These are phyloP conservation scores for Sanguinoderma infundibulare DNA, from an alignment of 1,284 basidiomycete species.

Conservation along the genomic window DNA sequence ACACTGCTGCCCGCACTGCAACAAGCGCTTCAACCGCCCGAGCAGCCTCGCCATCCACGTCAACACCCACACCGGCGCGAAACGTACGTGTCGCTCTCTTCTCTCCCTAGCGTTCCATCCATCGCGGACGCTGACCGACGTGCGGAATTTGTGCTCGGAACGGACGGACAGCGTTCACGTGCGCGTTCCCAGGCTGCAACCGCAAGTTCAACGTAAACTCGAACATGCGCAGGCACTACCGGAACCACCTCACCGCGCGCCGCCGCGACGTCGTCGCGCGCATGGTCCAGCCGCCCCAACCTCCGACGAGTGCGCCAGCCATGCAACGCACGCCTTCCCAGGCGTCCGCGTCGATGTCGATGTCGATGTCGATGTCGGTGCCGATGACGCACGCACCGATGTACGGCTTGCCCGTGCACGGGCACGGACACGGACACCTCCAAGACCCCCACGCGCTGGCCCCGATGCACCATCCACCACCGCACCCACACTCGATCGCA, in stretches of 20 bases:
- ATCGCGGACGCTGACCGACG: not conserved
- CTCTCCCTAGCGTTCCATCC: not conserved
- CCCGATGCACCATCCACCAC: slow-evolving; percentile 2
- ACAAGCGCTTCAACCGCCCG: slow-evolving; percentile 48
- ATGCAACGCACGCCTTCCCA: slow-evolving; percentile 4
- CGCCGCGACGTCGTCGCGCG: slow-evolving; percentile 28
- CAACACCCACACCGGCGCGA: slow-evolving; percentile 47
- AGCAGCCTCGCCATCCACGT: slow-evolving; percentile 48
- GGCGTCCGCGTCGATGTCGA: slow-evolving; percentile 2
- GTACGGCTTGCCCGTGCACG: not conserved
- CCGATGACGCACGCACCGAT: not conserved
- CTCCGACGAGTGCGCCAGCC: not conserved
- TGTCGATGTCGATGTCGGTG: not conserved
- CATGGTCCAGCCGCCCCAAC: slow-evolving; percentile 19
- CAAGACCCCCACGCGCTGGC: not conserved
- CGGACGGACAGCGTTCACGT: slow-evolving; percentile 37
- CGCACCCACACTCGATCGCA: not conserved
- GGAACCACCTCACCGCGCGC: slow-evolving; percentile 38
- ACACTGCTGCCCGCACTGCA: slow-evolving; percentile 43
- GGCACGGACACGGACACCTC: not conserved
- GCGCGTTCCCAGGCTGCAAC: slow-evolving; percentile 43
- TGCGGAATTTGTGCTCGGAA: not conserved
- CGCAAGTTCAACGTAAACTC: slow-evolving; percentile 47
- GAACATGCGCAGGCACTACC: slow-evolving; percentile 49
- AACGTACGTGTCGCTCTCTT: slow-evolving; percentile 35